A percentile compares a stretch with the other conserved stretches of the same genome.
phyloP scores from a whole-genome alignment of 768 basidiomycete genomes.

The Lentinula boryana region DNA sequence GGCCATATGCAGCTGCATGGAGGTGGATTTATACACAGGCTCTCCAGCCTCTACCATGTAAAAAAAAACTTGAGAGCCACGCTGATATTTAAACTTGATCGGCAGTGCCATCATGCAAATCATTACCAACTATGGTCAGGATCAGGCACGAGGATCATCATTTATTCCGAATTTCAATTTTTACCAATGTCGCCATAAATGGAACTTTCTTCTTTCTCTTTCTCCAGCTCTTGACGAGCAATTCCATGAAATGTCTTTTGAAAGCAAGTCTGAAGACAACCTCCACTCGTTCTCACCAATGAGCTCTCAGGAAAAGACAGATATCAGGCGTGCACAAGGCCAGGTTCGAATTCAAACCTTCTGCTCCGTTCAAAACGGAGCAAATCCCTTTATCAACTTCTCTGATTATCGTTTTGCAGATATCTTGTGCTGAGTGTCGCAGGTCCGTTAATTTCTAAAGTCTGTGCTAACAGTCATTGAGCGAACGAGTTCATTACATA shows the following conservation, averaged over 20 bases:
- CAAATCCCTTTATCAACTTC: neutral
- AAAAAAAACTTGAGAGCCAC: neutral
- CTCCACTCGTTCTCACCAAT: neutral
- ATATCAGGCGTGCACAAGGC: neutral
- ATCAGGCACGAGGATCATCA: too few species aligned
- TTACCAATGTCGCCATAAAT: too few species aligned
- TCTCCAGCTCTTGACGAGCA: neutral
- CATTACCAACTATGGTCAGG: too few species aligned
- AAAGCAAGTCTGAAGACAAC: neutral
- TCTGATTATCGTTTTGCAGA: neutral
- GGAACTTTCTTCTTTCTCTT: neutral
- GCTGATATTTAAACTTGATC: too few species aligned
- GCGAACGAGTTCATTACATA: neutral
- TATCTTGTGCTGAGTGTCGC: slow-evolving; percentile 28
- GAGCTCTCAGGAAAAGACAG: neutral
- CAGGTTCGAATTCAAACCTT: neutral
- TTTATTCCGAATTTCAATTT: too few species aligned
- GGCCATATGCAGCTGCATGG: too few species aligned
- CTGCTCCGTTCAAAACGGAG: neutral
- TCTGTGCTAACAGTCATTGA: neutral
- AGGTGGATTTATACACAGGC: too few species aligned
- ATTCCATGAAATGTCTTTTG: neutral
- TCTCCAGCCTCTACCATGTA: too few species aligned
- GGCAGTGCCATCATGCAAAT: too few species aligned
- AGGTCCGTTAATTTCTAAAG: slow-evolving; percentile 17